Evolutionary conservation across 2,329 filamentous ascomycete genomes (phyloP).

Genomic region (Bipolaris sorokiniana): DNA sequence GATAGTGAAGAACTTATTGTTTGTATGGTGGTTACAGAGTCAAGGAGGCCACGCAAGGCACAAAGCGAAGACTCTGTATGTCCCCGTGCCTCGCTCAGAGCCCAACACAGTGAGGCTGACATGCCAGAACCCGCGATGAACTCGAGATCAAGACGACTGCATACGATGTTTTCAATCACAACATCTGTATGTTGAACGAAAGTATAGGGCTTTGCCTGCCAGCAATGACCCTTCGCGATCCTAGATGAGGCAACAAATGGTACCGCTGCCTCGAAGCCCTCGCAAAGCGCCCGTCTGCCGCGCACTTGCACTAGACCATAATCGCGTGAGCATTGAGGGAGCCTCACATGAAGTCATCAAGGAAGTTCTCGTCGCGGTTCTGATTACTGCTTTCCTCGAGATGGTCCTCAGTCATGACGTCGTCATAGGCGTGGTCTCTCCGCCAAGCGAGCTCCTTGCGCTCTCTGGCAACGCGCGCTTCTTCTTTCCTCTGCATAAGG

Average conservation of each 20-base stretch:
- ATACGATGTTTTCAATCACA: conserved; percentile 71
- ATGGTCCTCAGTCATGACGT: conserved; percentile 83
- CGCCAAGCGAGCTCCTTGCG: conserved; percentile 89
- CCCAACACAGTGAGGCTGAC: conserved; percentile 3
- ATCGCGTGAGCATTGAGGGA: neutral
- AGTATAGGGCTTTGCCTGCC: conserved; percentile 68
- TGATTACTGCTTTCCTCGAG: conserved; percentile 83
- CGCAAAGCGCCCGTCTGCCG: conserved; percentile 15
- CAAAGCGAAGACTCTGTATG: conserved; percentile 29
- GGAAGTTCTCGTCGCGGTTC: conserved; percentile 75
- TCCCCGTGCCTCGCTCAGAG: conserved; percentile 1
- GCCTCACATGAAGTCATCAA: conserved; percentile 75
- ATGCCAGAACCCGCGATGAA: conserved; percentile 33
- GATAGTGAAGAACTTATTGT: conserved; percentile 72
- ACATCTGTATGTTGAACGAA: conserved; percentile 74
- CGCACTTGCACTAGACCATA: conserved; percentile 8
- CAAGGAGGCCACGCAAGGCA: conserved; percentile 39
- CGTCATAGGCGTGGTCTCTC: conserved; percentile 97
- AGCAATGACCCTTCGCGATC: conserved; percentile 39
- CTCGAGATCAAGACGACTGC: conserved; percentile 46
- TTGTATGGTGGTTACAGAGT: conserved; percentile 54
- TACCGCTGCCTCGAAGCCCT: conserved; percentile 5
- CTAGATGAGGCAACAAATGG: conserved; percentile 19
- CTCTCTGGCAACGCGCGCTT: conserved; percentile 75
- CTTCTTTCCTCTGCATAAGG: conserved; percentile 71